Evolutionary conservation across 2,329 filamentous ascomycete species (phyloP).

Genomic region (Mycosphaerella sp.): DNA sequence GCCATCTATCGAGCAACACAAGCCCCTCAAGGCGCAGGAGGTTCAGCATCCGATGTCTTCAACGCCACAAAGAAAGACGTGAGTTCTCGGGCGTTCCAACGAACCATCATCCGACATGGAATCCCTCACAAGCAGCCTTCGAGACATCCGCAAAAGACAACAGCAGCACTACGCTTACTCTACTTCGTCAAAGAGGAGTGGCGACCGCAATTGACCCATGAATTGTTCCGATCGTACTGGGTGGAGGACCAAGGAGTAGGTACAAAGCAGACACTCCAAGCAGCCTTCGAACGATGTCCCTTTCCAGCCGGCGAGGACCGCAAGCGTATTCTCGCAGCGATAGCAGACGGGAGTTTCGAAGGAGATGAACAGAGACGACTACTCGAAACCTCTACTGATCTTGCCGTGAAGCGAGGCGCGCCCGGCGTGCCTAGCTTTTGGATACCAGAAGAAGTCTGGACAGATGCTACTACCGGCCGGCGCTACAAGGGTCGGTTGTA

Average conservation of each 20-base stretch:
- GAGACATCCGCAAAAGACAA: constrained; percentile 23
- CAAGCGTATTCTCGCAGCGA: constrained; percentile 10
- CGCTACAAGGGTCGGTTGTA: constrained; percentile 18
- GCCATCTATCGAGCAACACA: constrained; percentile 24
- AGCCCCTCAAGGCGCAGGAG: constrained; percentile 24
- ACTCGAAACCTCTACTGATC: constrained; percentile 18
- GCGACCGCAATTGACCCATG: constrained; percentile 17
- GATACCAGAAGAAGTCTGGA: constrained; percentile 19
- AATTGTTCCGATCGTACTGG: constrained; percentile 22
- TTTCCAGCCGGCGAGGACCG: background rate
- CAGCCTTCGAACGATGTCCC: constrained; percentile 13
- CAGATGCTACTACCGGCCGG: constrained; percentile 6
- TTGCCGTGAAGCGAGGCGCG: constrained; percentile 20
- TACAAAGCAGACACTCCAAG: constrained; percentile 10
- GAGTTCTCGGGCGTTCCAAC: constrained; percentile 18
- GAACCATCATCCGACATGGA: constrained; percentile 16
- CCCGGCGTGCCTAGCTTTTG: constrained; percentile 24
- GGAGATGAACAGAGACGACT: constrained; percentile 12
- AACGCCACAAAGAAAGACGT: constrained; percentile 24
- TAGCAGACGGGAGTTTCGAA: constrained; percentile 19
- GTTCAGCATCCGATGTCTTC: constrained; percentile 24
- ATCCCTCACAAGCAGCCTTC: constrained; percentile 19
- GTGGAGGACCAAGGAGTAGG: constrained; percentile 17
- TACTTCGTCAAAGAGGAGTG: constrained; percentile 14
- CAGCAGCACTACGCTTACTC: constrained; percentile 19